A percentile compares a stretch with the other conserved stretches of the same genome.
Evolutionary conservation across 176 grass and related monocot species (phyloP).

Genomic region (Cenchrus purpureus): DNA sequence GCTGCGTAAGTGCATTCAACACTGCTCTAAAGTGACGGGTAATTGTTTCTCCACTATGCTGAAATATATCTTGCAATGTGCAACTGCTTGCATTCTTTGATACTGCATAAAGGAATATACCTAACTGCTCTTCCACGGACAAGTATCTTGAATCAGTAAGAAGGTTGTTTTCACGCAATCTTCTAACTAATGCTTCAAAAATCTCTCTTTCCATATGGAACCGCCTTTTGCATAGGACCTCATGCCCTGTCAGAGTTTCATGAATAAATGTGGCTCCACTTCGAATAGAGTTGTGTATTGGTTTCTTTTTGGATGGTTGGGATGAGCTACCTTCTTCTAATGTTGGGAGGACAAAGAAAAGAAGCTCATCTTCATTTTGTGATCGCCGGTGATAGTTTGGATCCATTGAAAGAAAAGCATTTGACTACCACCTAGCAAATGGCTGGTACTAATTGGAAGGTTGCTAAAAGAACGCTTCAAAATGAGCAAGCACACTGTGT

Average conservation of each 20-base stretch:
- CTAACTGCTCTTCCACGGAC: not conserved
- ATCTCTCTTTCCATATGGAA: slow-evolving; percentile 14
- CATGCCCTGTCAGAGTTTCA: slow-evolving; percentile 7
- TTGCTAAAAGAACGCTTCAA: not conserved
- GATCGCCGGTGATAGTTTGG: not conserved
- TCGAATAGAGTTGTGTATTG: not conserved
- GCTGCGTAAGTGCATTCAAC: slow-evolving; percentile 28
- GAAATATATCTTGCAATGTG: slow-evolving; percentile 15
- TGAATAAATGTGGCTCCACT: slow-evolving; percentile 1
- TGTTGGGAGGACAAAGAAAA: not conserved
- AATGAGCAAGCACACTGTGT: not conserved
- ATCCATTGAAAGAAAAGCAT: not conserved
- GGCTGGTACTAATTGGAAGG: too few relatives aligned
- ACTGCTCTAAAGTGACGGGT: not conserved
- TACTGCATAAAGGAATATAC: not conserved
- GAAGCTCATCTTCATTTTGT: not conserved
- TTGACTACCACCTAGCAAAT: not conserved
- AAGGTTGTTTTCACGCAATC: not conserved
- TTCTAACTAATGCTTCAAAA: slow-evolving; percentile 1
- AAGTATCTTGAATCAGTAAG: not conserved
- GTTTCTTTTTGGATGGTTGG: not conserved
- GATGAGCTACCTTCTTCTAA: not conserved
- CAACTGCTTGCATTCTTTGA: slow-evolving; percentile 21
- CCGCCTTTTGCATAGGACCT: not conserved
- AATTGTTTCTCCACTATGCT: slow-evolving; percentile 35